Evolutionary conservation across 179 eudicot genomes (phyloP).

Genomic region (Silene vulgaris): DNA sequence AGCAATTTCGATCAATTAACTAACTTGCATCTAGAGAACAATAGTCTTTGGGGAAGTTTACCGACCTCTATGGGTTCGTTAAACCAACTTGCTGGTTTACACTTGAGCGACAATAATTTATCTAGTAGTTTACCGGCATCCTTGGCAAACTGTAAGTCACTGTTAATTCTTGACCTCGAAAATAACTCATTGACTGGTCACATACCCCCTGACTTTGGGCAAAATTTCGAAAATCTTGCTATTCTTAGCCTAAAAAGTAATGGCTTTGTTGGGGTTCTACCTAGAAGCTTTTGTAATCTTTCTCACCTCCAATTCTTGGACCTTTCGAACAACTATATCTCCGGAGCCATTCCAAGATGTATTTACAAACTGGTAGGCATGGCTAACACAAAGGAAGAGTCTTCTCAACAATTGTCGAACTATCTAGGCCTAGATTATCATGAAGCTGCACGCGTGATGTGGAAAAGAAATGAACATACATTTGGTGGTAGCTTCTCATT

Average conservation of each 20-base stretch:
- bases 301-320: slow-evolving; percentile 22
- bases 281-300: slow-evolving; percentile 19
- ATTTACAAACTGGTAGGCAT: slow-evolving; percentile 15
- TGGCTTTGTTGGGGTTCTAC: slow-evolving; percentile 28
- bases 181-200: slow-evolving; percentile 29
- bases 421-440: too few species aligned
- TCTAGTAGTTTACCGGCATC: slow-evolving; percentile 31
- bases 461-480: slow-evolving; percentile 4
- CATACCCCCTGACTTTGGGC: slow-evolving; percentile 32
- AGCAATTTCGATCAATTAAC: not conserved
- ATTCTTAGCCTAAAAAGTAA: slow-evolving; percentile 29
- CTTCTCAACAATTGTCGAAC: too few species aligned
- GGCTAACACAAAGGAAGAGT: too few species aligned
- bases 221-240: not conserved
- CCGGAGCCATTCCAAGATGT: slow-evolving; percentile 25
- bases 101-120: slow-evolving; percentile 11
- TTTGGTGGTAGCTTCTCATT: not conserved
- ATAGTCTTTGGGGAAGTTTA: slow-evolving; percentile 24
- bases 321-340: slow-evolving; percentile 25
- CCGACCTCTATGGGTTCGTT: slow-evolving; percentile 29
- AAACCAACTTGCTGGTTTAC: not conserved
- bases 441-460: not conserved
- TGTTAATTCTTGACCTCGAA: slow-evolving; percentile 27
- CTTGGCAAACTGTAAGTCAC: slow-evolving; percentile 21
- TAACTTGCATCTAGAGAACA: not conserved